These are phyloP conservation scores for Acanthamoeba healyi DNA, from an alignment of 208 protist species.

Conservation along the genomic window DNA sequence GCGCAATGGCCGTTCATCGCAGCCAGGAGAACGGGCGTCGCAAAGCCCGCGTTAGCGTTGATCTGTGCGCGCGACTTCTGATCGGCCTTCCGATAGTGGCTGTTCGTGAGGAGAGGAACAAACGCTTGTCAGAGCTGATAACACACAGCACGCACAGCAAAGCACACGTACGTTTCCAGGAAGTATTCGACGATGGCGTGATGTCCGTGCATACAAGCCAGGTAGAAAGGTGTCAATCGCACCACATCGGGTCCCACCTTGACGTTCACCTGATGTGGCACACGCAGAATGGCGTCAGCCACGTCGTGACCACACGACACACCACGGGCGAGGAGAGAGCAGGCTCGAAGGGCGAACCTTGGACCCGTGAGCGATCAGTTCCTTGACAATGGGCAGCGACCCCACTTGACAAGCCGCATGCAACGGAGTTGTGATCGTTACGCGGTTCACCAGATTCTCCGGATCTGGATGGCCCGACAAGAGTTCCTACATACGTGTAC, in stretches of 20 bases:
- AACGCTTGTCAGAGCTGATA: no score
- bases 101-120: neutral
- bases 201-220: constrained; percentile 18
- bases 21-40: neutral
- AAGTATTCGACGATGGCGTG: constrained; percentile 9
- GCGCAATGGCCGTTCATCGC: constrained; percentile 18
- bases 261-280: neutral
- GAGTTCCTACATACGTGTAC: no score
- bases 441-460: neutral
- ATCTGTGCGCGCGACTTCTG: neutral
- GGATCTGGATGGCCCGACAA: neutral
- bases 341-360: neutral
- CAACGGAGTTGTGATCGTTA: neutral
- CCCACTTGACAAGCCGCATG: constrained; percentile 8
- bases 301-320: no score
- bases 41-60: neutral
- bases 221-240: neutral
- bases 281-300: no score
- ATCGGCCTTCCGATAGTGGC: neutral
- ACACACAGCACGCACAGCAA: no score
- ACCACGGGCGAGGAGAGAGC: no score
- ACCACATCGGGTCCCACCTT: neutral
- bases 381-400: neutral
- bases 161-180: neutral
- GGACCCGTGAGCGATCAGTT: neutral